Evolutionary conservation across 2,329 filamentous ascomycete species (phyloP).

Genomic region (Zymoseptoria crescenta): DNA sequence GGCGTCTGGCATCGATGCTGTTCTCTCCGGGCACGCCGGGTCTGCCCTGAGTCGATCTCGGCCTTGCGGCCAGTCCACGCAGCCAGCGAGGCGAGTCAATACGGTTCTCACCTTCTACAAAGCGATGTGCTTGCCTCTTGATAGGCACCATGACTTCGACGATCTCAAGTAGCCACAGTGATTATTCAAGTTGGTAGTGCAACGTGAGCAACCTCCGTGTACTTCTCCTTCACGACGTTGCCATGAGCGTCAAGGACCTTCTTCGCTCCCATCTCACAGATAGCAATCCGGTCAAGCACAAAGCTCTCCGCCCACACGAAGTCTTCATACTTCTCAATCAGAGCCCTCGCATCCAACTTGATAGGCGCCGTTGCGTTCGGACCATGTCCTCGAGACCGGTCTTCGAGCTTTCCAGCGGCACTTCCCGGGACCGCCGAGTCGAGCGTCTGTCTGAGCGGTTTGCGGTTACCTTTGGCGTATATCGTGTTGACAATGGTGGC

Average conservation of each 20-base stretch:
- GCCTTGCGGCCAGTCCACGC: no score
- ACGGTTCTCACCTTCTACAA: neutral
- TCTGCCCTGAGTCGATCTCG: no score
- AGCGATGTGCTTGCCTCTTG: neutral
- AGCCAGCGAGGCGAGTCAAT: no score
- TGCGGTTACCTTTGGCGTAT: constrained; percentile 50
- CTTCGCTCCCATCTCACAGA: constrained; percentile 85
- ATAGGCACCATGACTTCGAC: neutral
- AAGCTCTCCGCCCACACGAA: constrained; percentile 65
- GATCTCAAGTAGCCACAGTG: neutral
- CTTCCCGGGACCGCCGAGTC: neutral
- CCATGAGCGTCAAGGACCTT: constrained; percentile 46
- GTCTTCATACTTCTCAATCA: constrained; percentile 51
- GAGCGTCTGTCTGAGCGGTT: neutral
- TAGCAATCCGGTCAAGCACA: constrained; percentile 60
- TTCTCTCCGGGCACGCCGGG: no score
- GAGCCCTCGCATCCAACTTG: constrained; percentile 34
- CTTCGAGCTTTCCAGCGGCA: constrained; percentile 8
- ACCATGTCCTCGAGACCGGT: constrained; percentile 25
- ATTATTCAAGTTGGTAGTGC: constrained; percentile 8
- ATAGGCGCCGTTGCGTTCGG: constrained; percentile 30
- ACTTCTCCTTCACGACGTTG: constrained; percentile 45
- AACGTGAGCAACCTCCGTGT: constrained; percentile 40
- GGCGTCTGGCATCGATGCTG: no score
- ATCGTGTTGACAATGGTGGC: constrained; percentile 82